These are phyloP conservation scores for Adansonia rubrostipa DNA, from an alignment of 441 rosid genomes.

Conservation along the genomic window DNA sequence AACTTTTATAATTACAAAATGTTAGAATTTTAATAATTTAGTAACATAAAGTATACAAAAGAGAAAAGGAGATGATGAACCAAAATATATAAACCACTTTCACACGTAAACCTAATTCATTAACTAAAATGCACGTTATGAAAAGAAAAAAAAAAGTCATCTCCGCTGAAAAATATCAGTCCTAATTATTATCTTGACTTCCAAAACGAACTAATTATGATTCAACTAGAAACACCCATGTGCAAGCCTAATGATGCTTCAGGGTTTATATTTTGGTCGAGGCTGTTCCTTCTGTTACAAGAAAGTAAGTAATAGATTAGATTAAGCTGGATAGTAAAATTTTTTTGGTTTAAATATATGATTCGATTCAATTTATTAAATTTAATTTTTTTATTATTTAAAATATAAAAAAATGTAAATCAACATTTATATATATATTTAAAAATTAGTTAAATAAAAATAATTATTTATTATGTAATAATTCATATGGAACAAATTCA, in stretches of 20 bases:
- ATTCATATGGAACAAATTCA: no score
- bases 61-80: not conserved
- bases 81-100: not conserved
- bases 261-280: not conserved
- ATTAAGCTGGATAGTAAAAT: no score
- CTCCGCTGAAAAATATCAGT: no score
- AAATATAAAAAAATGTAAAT: no score
- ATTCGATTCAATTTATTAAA: not conserved
- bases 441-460: no score
- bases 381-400: no score
- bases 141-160: not conserved
- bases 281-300: not conserved
- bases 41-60: not conserved
- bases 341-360: no score
- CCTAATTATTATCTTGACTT: not conserved
- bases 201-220: not conserved
- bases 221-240: not conserved
- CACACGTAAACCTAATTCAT: conserved; percentile 6
- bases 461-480: no score
- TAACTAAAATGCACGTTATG: not conserved
- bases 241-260: not conserved
- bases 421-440: no score
- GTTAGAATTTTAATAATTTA: no score
- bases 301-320: not conserved
- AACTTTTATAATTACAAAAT: no score